Base-by-base conservation (phyloP, 2,329 filamentous ascomycete species). In the Talaromyces sp. region DNA sequence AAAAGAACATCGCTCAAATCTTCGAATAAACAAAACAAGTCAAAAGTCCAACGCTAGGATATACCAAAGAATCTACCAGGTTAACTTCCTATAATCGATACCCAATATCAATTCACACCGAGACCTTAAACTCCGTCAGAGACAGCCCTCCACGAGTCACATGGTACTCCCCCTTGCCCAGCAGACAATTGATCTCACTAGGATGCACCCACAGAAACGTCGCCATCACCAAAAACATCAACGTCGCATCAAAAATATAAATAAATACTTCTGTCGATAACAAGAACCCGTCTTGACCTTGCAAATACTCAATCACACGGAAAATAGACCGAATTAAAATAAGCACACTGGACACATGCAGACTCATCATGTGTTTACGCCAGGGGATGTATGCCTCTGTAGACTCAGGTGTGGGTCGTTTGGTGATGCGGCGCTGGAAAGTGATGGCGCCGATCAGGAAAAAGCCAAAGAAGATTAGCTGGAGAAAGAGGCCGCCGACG, bases 291-390 rank as follows among this genome's bases (percentile, higher is more conserved):
- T 62, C 61, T 19, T 62, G 52, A 0, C 66, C 67, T 46, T 65
- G 58, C 24, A 55, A 46, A 43, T 65, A 68, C 58, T 68, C 66
- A 24, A 65, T 58, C 9, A 68, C 59, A 21, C 68, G 61, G 56
- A 66, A 68, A 31, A 70, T 50, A 2, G 62, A 63, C 54, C 67
- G 59, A 8, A 67, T 24, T 26, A 67, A 31, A 46, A 68, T 65
- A 26, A 68, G 55, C 9, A 58, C 24, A 29, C 65, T 66, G 11
- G 59, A 59, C 1, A 64, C 32, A 62, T 59, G 60, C 59, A 72
- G 55, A 3, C 68, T 71, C 51, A 70, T 68, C 57, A 80, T 69
- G 26, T 78, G 68, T 13, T 60, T 65, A 38, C 68, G 71, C 77
- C 78, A 80, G 31, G 60, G 63, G 21, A 72, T 56, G 1, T 32